These are phyloP conservation scores for Ambrosia trifida DNA, from an alignment of 129 eudicot species.

Conservation along the genomic window DNA sequence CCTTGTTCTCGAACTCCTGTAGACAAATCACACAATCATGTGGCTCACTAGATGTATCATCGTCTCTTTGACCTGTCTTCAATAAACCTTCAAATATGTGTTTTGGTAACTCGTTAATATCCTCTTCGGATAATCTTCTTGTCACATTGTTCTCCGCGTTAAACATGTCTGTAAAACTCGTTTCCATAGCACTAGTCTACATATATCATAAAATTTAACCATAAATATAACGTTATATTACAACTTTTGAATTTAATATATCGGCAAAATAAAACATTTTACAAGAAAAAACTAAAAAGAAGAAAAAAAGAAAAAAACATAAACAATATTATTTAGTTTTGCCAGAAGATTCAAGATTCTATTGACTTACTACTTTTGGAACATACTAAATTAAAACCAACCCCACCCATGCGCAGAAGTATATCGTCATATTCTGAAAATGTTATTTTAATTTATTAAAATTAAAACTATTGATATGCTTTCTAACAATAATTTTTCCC, in stretches of 20 bases:
- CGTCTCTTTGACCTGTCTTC: not conserved
- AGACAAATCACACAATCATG: constrained; percentile 69
- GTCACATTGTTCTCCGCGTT: constrained; percentile 44
- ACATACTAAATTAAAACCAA: constrained; percentile 6
- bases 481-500: too few species aligned
- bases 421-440: not conserved
- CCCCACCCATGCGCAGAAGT: constrained; percentile 23
- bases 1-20: constrained; percentile 47
- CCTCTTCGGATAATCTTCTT: constrained; percentile 54
- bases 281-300: too few species aligned
- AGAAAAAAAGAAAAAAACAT: too few species aligned
- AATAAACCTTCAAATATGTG: constrained; percentile 15
- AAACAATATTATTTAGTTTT: not conserved
- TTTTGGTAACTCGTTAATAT: constrained; percentile 44
- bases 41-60: constrained; percentile 4
- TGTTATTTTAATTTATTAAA: not conserved
- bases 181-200: constrained; percentile 51
- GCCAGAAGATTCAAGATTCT: constrained; percentile 17
- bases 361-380: not conserved
- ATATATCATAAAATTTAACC: not conserved
- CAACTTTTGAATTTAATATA: not conserved
- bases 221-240: not conserved
- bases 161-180: constrained; percentile 47
- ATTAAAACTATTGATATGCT: not conserved
- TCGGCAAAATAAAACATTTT: too few species aligned